Evolutionary conservation across 192 early-diverging fungal species (phyloP).

Genomic region (Kickxella alabastrina): DNA sequence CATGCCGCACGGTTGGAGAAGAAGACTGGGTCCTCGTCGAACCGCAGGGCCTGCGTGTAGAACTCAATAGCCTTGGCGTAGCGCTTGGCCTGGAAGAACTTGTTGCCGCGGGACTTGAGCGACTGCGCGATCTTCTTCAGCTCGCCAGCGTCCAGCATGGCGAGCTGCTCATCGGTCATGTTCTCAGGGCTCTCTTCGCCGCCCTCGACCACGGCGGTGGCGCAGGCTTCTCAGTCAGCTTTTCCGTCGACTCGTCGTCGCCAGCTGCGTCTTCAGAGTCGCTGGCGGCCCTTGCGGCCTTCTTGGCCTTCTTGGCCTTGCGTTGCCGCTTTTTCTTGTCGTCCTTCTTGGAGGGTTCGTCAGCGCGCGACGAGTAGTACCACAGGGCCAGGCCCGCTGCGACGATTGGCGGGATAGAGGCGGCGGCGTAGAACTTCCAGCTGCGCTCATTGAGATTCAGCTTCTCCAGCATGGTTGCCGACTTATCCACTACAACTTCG

Average conservation of each 20-base stretch:
- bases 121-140: slow-evolving; percentile 62
- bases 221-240: slow-evolving; percentile 4
- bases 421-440: slow-evolving; percentile 70
- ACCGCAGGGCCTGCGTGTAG: slow-evolving; percentile 86
- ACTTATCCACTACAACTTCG: slow-evolving; percentile 28
- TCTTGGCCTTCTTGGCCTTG: slow-evolving; percentile 25
- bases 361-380: slow-evolving; percentile 53
- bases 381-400: slow-evolving; percentile 63
- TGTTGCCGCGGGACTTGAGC: slow-evolving; percentile 86
- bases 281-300: slow-evolving; percentile 20
- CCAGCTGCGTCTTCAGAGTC: slow-evolving; percentile 3
- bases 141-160: slow-evolving; percentile 31
- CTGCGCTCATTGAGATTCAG: slow-evolving; percentile 45
- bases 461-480: slow-evolving; percentile 38
- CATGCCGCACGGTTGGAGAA: slow-evolving; percentile 96
- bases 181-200: slow-evolving; percentile 42
- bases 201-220: slow-evolving; percentile 23
- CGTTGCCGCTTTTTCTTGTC: slow-evolving; percentile 34
- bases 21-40: slow-evolving; percentile 79
- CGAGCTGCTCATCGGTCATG: slow-evolving; percentile 54
- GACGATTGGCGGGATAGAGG: slow-evolving; percentile 56
- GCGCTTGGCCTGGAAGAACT: slow-evolving; percentile 75
- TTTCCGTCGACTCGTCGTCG: slow-evolving; percentile 1
- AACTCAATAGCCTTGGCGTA: slow-evolving; percentile 80
- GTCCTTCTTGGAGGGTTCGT: slow-evolving; percentile 19